Base-by-base conservation (phyloP, 2,329 filamentous ascomycete genomes). In the Bipolaris gigantea region DNA sequence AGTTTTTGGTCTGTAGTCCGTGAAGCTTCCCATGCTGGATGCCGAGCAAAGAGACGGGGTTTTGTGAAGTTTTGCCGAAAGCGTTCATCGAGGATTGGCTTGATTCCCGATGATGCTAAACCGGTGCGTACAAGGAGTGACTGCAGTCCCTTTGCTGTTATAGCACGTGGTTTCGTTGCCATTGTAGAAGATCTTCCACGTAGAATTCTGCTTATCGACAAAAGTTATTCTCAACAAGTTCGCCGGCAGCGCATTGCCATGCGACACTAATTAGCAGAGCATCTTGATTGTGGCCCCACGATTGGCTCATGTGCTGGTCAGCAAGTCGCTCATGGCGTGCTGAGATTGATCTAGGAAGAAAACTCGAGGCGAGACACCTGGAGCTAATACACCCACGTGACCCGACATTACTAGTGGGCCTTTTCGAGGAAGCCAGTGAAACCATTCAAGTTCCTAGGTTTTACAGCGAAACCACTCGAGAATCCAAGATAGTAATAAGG, bases 101-200 rank as follows among this genome's bases (percentile, higher is more conserved):
- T 90, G 4, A 80, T 83, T 5, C 88, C 88, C 0, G 82, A 78
- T 1, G 76, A 80, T 21, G 80, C 76, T 33, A 85, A 78, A 8
- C 87, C 88, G 51, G 84, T 88, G 56, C 80, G 79, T 50, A 80
- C 79, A 5, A 87, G 85, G 34, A 90, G 71, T 33, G 79, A 75
- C 65, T 85, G 84, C 19, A 90, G 75, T 42, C 84, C 76, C 38
- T 75, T 70, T 27, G 76, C 68, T 65, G 83, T 86, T 27, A 67
- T 32, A 25, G 57, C 16, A 3, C 54, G 45, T n/a, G 55, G 18
- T 48, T 64, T 62, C 13, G 56, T 52, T 10, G 55, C 48, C 65
- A 68, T 67, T 48, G 42, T 25, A 40, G 9, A 32, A 32, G 15
- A 19, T 30, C 7, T 11, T 25, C 13, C 15, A 21, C 9, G 34